Percentiles rank a stretch among this genome's conserved stretches.
Conservation (phyloP, 164 flowering plant species). For the Echeveria elegans region DNA sequence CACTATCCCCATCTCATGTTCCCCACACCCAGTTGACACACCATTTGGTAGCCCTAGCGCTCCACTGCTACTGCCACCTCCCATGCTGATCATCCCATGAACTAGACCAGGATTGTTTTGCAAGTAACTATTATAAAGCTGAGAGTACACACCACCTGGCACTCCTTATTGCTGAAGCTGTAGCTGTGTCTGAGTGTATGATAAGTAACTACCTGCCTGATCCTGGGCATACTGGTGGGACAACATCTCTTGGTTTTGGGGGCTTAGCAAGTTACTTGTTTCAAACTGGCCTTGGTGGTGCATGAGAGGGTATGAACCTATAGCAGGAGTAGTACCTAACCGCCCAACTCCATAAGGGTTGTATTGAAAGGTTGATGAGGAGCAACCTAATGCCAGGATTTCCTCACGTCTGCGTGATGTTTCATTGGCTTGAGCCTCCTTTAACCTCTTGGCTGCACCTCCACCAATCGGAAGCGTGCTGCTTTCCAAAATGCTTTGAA, state of each 20-base stretch:
- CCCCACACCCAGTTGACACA: background rate
- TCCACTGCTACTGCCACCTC: conserved; percentile 19
- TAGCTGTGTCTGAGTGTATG: conserved; percentile 37
- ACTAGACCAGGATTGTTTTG: conserved; percentile 33
- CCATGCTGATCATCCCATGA: conserved; percentile 43
- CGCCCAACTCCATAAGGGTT: conserved; percentile 15
- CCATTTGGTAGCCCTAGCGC: conserved; percentile 14
- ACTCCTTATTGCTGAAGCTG: conserved; percentile 35
- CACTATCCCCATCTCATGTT: conserved; percentile 17
- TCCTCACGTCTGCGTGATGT: conserved; percentile 55
- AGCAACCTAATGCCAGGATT: conserved; percentile 34
- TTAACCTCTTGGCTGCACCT: conserved; percentile 62
- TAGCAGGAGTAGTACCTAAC: conserved; percentile 20
- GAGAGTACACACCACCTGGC: conserved; percentile 14
- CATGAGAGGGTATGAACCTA: conserved; percentile 32
- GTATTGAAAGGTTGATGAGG: conserved; percentile 12
- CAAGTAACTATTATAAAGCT: conserved; percentile 25
- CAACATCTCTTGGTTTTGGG: conserved; percentile 37
- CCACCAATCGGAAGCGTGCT: conserved; percentile 68
- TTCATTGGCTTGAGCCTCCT: conserved; percentile 64
- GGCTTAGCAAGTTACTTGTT: conserved; percentile 28
- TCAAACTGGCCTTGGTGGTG: conserved; percentile 23
- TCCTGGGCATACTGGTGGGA: conserved; percentile 24
- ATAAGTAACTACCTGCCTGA: conserved; percentile 21
- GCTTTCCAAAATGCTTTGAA: conserved; percentile 69